phyloP scores from a whole-genome alignment of 768 basidiomycete genomes.

The Lactarius sanguifluus region DNA sequence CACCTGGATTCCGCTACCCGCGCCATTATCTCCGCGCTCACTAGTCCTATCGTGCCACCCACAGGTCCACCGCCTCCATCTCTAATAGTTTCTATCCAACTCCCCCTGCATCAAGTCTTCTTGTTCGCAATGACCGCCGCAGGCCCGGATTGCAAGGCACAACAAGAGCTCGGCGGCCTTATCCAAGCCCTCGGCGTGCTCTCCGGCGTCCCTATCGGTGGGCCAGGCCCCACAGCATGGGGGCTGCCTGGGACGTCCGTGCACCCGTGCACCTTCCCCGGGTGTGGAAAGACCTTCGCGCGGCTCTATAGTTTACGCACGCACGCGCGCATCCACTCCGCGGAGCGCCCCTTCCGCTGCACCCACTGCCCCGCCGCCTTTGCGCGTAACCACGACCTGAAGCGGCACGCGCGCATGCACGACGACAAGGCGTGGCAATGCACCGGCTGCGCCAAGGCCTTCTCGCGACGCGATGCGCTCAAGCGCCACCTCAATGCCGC shows the following conservation, averaged over 20 bases:
- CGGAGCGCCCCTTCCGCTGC: slow-evolving; percentile 66
- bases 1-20: slow-evolving; percentile 63
- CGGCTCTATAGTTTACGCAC: slow-evolving; percentile 67
- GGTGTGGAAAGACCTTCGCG: slow-evolving; percentile 68
- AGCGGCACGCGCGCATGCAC: slow-evolving; percentile 72
- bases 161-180: slow-evolving; percentile 78
- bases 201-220: slow-evolving; percentile 68
- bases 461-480: slow-evolving; percentile 76
- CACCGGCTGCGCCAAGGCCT: slow-evolving; percentile 68
- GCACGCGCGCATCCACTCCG: slow-evolving; percentile 66
- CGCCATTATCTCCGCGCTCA: slow-evolving; percentile 52
- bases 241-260: slow-evolving; percentile 62
- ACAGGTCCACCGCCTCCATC: slow-evolving; percentile 47
- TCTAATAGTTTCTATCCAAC: slow-evolving; percentile 67
- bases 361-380: slow-evolving; percentile 69
- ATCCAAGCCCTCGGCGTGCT: slow-evolving; percentile 82
- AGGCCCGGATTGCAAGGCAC: slow-evolving; percentile 47
- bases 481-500: slow-evolving; percentile 71
- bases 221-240: slow-evolving; percentile 32
- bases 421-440: slow-evolving; percentile 75
- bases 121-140: slow-evolving; percentile 71
- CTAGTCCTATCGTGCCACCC: neutral
- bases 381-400: slow-evolving; percentile 75
- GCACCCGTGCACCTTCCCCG: slow-evolving; percentile 69
- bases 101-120: slow-evolving; percentile 73